phyloP scores from a whole-genome alignment of 352 stramenopile species.

The Pythium coloratum region DNA sequence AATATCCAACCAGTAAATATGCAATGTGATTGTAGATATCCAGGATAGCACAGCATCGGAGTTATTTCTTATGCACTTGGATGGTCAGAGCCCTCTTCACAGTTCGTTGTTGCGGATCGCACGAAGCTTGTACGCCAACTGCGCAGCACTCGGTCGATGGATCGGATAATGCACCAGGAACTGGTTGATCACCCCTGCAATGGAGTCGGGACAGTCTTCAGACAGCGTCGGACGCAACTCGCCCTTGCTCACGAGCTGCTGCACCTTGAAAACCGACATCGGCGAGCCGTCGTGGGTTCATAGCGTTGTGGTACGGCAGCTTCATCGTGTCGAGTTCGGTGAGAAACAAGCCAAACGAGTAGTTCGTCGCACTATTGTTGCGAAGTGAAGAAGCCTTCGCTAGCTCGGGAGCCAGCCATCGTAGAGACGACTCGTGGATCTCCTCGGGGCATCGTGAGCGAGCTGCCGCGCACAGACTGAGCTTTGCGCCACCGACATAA shows the following conservation, averaged over 20 bases:
- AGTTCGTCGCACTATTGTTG: conserved; percentile 18
- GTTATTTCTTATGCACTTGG: too few species aligned
- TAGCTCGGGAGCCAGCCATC: conserved; percentile 40
- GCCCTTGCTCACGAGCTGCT: conserved; percentile 63
- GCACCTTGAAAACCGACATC: conserved; percentile 64
- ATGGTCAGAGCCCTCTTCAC: too few species aligned
- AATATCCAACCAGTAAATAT: too few species aligned
- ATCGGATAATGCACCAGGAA: conserved; percentile 57
- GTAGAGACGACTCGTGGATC: conserved; percentile 13
- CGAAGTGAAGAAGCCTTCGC: not conserved
- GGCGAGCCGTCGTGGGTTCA: conserved; percentile 63
- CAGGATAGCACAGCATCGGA: too few species aligned
- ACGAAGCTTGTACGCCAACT: conserved; percentile 70
- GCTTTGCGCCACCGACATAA: conserved; percentile 40
- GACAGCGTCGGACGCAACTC: conserved; percentile 57
- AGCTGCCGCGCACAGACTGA: conserved; percentile 68
- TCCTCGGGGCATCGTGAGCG: conserved; percentile 53
- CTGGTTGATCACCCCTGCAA: conserved; percentile 46
- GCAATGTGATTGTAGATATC: too few species aligned
- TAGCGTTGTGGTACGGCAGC: conserved; percentile 57
- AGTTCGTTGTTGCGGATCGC: conserved; percentile 73
- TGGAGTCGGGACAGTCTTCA: conserved; percentile 40
- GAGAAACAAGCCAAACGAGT: conserved; percentile 43
- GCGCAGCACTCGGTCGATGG: conserved; percentile 57
- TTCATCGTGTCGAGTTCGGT: conserved; percentile 71